These are phyloP conservation scores for Colletotrichum liriopes DNA, from an alignment of 2,329 filamentous ascomycete species.

Conservation along the genomic window DNA sequence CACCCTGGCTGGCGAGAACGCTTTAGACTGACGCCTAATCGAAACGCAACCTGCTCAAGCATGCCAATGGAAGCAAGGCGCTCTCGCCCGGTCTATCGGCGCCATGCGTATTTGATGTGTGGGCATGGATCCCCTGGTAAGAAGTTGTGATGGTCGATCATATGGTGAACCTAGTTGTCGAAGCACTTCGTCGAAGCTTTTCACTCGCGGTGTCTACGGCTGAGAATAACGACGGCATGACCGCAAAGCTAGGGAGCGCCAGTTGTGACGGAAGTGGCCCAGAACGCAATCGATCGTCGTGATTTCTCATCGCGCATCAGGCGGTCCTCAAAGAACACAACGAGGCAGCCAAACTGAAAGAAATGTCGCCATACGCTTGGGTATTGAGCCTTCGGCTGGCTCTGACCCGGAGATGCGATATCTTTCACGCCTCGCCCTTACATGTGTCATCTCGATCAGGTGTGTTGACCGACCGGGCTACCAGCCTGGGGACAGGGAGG, in stretches of 20 bases:
- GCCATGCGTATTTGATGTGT: constrained; percentile 1
- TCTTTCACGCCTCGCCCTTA: constrained; percentile 5
- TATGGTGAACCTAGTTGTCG: neutral
- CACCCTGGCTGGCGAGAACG: constrained; percentile 6
- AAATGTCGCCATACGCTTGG: constrained; percentile 4
- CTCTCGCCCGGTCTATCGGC: constrained; percentile 5
- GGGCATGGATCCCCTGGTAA: neutral
- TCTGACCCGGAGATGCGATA: constrained; percentile 19
- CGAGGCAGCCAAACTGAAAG: too few species aligned
- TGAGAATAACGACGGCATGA: neutral
- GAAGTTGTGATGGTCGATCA: constrained; percentile 3
- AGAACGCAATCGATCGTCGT: constrained; percentile 32
- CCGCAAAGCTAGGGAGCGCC: constrained; percentile 4
- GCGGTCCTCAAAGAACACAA: neutral
- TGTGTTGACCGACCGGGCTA: neutral
- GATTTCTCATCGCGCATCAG: constrained; percentile 15
- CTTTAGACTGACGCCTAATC: neutral
- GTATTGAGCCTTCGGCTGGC: constrained; percentile 7
- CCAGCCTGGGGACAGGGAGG: too few species aligned
- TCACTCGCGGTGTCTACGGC: neutral
- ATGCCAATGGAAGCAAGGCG: constrained; percentile 4
- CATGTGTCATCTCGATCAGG: constrained; percentile 18
- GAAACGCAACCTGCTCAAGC: neutral
- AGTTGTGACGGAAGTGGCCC: constrained; percentile 20
- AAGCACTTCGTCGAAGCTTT: neutral